A percentile compares a stretch with the other conserved stretches of the same genome.
These are phyloP conservation scores for Trichophyton equinum DNA, from an alignment of 2,329 filamentous ascomycete species.

Conservation along the genomic window DNA sequence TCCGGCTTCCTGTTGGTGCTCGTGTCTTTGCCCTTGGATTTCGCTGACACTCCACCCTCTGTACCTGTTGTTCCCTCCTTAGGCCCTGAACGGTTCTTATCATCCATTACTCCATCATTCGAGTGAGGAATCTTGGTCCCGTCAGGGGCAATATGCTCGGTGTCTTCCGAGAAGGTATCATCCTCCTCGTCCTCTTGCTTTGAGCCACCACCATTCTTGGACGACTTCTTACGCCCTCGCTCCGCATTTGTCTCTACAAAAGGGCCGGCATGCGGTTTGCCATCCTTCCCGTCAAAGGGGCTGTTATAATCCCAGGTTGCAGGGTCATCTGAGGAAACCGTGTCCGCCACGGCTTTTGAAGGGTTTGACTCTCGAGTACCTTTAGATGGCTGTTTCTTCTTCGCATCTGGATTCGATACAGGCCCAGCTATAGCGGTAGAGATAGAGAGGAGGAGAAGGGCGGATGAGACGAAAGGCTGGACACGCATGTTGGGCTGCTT, in stretches of 20 bases:
- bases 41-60: slow-evolving; percentile 78
- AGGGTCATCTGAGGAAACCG: background rate
- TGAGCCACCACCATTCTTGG: slow-evolving; percentile 19
- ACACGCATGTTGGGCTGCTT: slow-evolving; percentile 10
- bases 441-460: slow-evolving; percentile 12
- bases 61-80: slow-evolving; percentile 81
- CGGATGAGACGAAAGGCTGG: slow-evolving; percentile 9
- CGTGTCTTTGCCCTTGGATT: slow-evolving; percentile 63
- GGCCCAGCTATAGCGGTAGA: slow-evolving; percentile 10
- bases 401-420: background rate
- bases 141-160: slow-evolving; percentile 30
- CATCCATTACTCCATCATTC: slow-evolving; percentile 82
- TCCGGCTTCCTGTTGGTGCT: slow-evolving; percentile 64
- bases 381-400: background rate
- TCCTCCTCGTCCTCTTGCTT: slow-evolving; percentile 17
- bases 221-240: slow-evolving; percentile 33
- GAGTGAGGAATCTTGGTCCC: slow-evolving; percentile 38
- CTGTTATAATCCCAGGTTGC: background rate
- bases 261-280: slow-evolving; percentile 82
- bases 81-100: slow-evolving; percentile 60
- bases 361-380: background rate
- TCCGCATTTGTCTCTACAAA: slow-evolving; percentile 42
- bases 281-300: slow-evolving; percentile 88
- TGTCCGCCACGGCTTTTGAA: background rate
- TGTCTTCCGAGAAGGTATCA: slow-evolving; percentile 18